phyloP scores from a whole-genome alignment of 2,329 filamentous ascomycete species.

The Talaromyces rugulosus region DNA sequence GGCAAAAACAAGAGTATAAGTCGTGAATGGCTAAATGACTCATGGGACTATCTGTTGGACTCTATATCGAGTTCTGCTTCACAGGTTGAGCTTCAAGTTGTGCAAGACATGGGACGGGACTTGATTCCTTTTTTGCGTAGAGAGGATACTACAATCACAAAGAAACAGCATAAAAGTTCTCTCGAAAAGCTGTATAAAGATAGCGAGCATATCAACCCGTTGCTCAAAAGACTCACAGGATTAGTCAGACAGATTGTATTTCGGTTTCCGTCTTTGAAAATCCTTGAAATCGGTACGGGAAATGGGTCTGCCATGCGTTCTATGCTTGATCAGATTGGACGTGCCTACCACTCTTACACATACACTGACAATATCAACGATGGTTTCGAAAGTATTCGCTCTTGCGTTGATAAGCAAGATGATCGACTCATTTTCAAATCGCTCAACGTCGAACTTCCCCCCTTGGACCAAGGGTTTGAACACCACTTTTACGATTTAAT shows the following conservation, averaged over 20 bases:
- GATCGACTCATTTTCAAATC: slow-evolving; percentile 19
- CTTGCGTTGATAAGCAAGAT: background rate
- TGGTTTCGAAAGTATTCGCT: slow-evolving; percentile 14
- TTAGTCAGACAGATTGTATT: slow-evolving; percentile 35
- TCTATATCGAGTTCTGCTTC: background rate
- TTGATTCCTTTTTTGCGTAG: background rate
- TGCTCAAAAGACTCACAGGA: slow-evolving; percentile 9
- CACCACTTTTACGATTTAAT: slow-evolving; percentile 26
- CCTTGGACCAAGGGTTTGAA: slow-evolving; percentile 25
- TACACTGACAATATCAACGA: slow-evolving; percentile 19
- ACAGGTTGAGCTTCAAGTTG: background rate
- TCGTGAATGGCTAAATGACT: background rate
- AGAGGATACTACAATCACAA: background rate
- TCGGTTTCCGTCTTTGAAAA: slow-evolving; percentile 38
- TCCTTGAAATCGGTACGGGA: slow-evolving; percentile 44
- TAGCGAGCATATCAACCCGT: background rate
- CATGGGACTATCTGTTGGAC: background rate
- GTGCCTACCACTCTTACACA: slow-evolving; percentile 9
- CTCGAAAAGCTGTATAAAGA: background rate
- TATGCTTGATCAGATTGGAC: slow-evolving; percentile 28
- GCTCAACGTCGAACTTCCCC: slow-evolving; percentile 26
- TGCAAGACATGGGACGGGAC: background rate
- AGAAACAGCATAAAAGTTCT: background rate
- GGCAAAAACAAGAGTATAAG: background rate
- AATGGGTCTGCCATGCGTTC: slow-evolving; percentile 38